phyloP scores from a whole-genome alignment of 306 rosid genomes.

The Sechiopsis laciniata region DNA sequence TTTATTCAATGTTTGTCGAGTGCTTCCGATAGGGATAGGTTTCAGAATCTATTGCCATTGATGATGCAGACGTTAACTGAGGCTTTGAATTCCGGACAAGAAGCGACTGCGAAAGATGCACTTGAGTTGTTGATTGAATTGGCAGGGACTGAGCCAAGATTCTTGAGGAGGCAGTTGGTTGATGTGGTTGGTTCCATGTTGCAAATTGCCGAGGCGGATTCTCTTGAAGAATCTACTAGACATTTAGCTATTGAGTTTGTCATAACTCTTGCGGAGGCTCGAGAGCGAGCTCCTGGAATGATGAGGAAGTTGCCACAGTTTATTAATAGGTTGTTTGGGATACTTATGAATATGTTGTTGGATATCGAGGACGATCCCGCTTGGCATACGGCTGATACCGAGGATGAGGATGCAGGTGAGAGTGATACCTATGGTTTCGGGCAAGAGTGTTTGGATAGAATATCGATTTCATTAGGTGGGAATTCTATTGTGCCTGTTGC shows the following conservation, averaged over 20 bases:
- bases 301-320: slow-evolving; percentile 96
- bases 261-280: slow-evolving; percentile 85
- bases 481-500: slow-evolving; percentile 93
- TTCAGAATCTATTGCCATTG: slow-evolving; percentile 83
- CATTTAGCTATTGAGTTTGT: slow-evolving; percentile 93
- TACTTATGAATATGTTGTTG: slow-evolving; percentile 76
- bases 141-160: slow-evolving; percentile 88
- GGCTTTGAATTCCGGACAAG: slow-evolving; percentile 80
- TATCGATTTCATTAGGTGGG: slow-evolving; percentile 87
- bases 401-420: slow-evolving; percentile 94
- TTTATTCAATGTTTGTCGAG: slow-evolving; percentile 80
- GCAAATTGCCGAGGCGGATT: slow-evolving; percentile 84
- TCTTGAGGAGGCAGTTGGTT: slow-evolving; percentile 70
- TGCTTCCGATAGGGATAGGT: slow-evolving; percentile 71
- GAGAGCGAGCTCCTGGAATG: slow-evolving; percentile 96
- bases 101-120: slow-evolving; percentile 90
- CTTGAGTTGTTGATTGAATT: slow-evolving; percentile 81
- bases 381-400: slow-evolving; percentile 77
- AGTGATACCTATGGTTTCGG: slow-evolving; percentile 79
- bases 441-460: slow-evolving; percentile 87
- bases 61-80: slow-evolving; percentile 89
- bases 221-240: slow-evolving; percentile 81
- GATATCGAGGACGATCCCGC: slow-evolving; percentile 85
- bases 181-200: slow-evolving; percentile 91
- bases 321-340: slow-evolving; percentile 73